A percentile compares a stretch with the other conserved stretches of the same genome.
Conservation (phyloP, 2,329 filamentous ascomycete species). For the Fusarium veterinarium region DNA sequence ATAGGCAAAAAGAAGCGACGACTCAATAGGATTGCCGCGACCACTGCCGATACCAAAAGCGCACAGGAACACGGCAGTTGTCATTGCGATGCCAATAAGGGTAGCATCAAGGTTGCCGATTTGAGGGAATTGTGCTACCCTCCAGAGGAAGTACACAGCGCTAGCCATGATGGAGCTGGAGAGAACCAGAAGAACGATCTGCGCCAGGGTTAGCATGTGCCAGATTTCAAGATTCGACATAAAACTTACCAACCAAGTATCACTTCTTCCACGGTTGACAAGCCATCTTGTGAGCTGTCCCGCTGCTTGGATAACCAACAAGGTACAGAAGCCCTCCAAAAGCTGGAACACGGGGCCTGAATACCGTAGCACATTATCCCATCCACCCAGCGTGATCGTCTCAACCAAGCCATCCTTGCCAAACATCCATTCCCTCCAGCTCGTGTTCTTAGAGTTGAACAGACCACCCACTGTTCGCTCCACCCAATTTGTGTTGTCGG, state of each 20-base stretch:
- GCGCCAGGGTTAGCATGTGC: slow-evolving; percentile 50
- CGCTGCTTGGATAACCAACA: slow-evolving; percentile 93
- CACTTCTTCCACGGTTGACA: slow-evolving; percentile 91
- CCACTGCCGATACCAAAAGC: slow-evolving; percentile 95
- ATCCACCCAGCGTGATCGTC: slow-evolving; percentile 81
- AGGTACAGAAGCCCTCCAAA: slow-evolving; percentile 93
- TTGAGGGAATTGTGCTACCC: slow-evolving; percentile 91
- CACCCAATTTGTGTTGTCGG: slow-evolving; percentile 82
- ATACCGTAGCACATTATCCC: slow-evolving; percentile 90
- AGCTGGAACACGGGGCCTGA: slow-evolving; percentile 95
- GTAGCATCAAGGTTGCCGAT: slow-evolving; percentile 93
- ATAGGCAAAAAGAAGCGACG: slow-evolving; percentile 94
- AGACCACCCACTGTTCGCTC: slow-evolving; percentile 80
- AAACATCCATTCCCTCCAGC: slow-evolving; percentile 85
- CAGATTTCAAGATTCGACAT: not conserved
- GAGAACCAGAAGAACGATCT: slow-evolving; percentile 89
- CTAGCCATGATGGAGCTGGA: slow-evolving; percentile 93
- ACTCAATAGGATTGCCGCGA: slow-evolving; percentile 94
- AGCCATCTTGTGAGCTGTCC: slow-evolving; percentile 96
- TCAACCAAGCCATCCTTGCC: slow-evolving; percentile 87
- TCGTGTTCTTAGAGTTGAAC: slow-evolving; percentile 70
- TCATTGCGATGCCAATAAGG: slow-evolving; percentile 91
- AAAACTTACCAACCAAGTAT: slow-evolving; percentile 90
- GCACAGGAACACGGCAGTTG: slow-evolving; percentile 90
- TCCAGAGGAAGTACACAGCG: slow-evolving; percentile 95